A percentile compares a stretch with the other conserved stretches of the same genome.
phyloP scores from a whole-genome alignment of 768 basidiomycete species.

The Saitozyma sp. region DNA sequence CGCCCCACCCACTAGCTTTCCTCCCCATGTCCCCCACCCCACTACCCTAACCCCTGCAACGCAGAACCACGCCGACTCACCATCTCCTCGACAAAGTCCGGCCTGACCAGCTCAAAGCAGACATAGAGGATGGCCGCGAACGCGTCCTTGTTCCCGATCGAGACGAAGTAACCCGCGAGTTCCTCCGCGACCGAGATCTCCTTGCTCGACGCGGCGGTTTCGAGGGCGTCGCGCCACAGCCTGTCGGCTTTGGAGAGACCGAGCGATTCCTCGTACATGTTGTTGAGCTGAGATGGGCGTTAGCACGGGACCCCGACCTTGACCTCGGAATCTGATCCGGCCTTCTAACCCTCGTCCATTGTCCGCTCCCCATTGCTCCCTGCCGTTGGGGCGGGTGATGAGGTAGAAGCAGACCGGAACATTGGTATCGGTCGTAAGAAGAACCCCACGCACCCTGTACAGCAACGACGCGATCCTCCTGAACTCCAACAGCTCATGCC shows the following conservation, averaged over 20 bases:
- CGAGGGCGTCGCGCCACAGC: slow-evolving; percentile 92
- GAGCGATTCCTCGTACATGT: slow-evolving; percentile 94
- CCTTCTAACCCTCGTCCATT: too few species aligned
- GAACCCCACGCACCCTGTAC: slow-evolving; percentile 69
- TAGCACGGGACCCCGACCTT: slow-evolving; percentile 3
- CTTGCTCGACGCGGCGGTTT: slow-evolving; percentile 81
- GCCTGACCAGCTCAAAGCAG: slow-evolving; percentile 92
- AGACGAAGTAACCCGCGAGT: slow-evolving; percentile 90
- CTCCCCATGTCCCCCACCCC: too few species aligned
- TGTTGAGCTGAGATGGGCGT: slow-evolving; percentile 71
- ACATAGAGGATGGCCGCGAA: slow-evolving; percentile 86
- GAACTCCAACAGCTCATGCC: slow-evolving; percentile 91
- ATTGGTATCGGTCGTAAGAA: too few species aligned
- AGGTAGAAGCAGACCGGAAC: too few species aligned
- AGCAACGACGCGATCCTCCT: slow-evolving; percentile 88
- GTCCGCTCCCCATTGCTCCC: too few species aligned
- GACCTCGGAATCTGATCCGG: too few species aligned
- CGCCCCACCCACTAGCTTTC: too few species aligned
- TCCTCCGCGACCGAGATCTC: slow-evolving; percentile 93
- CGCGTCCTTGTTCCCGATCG: slow-evolving; percentile 98
- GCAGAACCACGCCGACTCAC: slow-evolving; percentile 20
- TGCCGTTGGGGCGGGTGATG: too few species aligned
- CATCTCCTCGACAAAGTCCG: slow-evolving; percentile 89
- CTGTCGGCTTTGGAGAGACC: slow-evolving; percentile 93
- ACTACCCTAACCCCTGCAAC: background rate